Evolutionary conservation across 306 rosid species (phyloP), one percentile per base, ranked within the genome.

Genomic region (Datisca glomerata): DNA sequence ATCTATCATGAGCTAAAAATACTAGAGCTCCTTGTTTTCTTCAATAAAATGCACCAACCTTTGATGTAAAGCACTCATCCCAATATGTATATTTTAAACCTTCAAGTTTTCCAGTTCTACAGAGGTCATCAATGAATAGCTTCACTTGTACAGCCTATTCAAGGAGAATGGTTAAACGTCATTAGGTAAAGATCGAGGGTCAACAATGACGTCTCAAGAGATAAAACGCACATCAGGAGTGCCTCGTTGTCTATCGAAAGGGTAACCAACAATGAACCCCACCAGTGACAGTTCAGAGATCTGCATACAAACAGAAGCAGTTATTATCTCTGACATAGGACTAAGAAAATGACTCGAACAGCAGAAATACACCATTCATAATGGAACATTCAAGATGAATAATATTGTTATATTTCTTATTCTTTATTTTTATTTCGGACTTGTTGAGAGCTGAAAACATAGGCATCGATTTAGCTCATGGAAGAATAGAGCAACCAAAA

Each of bases 31-130:
- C n/a, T n/a, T n/a, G n/a, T n/a, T n/a, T n/a, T n/a, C n/a, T n/a
- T n/a, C 10, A 55, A 29, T 3, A 12, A 20, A 16, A 41, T 36
- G 41, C 22, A 47, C 55, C 21, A 22, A 83, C 95, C 93, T 77
- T 77, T 28, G 95, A 83, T n/a, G 91, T 72, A 71, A 49, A 84
- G 55, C 70, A 25, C 67, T 89, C 95, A 18, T 84, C 80, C 95
- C 95, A 89, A 48, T 42, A 83, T 2, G 95, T 80, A 31, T 80
- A 84, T 6, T 49, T 63, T 7, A 80, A 16, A 18, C 74, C 91
- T 60, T 68, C 51, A 29, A 89, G 72, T 59, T 41, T 65, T 41
- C 57, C 53, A 7, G 95, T 83, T 54, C 25, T 41, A 32, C 58
- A 22, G 24, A 83, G 93, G 36, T 64, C 75, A 33, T 77, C 68